phyloP scores from a whole-genome alignment of 2,329 filamentous ascomycete species.

The Pestalotiopsis sp. region DNA sequence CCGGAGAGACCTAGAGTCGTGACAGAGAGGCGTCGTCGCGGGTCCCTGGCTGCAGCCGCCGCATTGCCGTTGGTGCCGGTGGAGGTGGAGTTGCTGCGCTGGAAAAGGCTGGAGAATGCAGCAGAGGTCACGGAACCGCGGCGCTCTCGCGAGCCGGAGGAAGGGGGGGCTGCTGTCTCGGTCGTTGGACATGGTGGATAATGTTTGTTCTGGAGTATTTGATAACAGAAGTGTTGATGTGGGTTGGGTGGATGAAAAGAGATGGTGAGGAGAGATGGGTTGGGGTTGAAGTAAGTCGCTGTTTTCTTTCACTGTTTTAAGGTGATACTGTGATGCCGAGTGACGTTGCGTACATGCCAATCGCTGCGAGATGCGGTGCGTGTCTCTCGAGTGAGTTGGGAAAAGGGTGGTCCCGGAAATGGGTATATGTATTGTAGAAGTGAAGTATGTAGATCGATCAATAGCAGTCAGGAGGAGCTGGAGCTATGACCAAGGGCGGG shows the following conservation, averaged over 20 bases:
- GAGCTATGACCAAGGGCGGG: background rate
- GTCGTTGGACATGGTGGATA: slow-evolving; percentile 33
- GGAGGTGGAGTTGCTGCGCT: slow-evolving; percentile 56
- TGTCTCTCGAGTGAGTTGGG: slow-evolving; percentile 10
- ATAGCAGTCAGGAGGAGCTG: background rate
- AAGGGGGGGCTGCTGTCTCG: slow-evolving; percentile 25
- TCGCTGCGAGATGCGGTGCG: background rate
- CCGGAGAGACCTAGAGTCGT: slow-evolving; percentile 76
- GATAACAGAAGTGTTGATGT: background rate
- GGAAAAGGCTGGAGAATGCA: slow-evolving; percentile 62
- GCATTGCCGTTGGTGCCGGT: slow-evolving; percentile 34
- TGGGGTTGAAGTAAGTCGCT: slow-evolving; percentile 10
- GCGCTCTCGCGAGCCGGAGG: slow-evolving; percentile 39
- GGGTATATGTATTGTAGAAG: background rate
- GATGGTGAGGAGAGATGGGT: background rate
- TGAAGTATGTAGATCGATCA: background rate
- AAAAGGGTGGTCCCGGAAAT: background rate
- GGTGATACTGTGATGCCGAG: background rate
- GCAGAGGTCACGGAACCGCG: slow-evolving; percentile 61
- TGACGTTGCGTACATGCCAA: slow-evolving; percentile 4
- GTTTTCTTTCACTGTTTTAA: background rate
- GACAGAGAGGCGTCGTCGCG: slow-evolving; percentile 73
- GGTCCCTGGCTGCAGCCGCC: slow-evolving; percentile 34
- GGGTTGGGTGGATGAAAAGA: background rate
- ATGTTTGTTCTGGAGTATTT: background rate